These are phyloP conservation scores for Magnolia sinica DNA, from an alignment of 164 flowering plant species.

Conservation along the genomic window DNA sequence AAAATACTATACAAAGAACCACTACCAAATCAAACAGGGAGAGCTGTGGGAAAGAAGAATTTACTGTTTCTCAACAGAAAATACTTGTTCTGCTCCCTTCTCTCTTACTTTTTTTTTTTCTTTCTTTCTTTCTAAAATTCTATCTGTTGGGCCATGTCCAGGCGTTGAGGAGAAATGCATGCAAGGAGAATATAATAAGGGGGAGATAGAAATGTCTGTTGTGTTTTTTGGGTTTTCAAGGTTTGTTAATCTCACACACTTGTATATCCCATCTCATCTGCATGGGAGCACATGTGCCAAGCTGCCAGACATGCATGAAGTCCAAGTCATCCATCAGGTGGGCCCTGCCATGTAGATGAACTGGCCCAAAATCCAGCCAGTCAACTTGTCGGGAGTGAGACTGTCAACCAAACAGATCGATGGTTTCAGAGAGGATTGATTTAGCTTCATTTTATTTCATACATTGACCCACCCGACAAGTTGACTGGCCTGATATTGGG, in stretches of 20 bases:
- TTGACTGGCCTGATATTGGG: no score
- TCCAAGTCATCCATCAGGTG: no score
- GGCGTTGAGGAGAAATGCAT: not conserved
- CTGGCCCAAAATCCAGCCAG: no score
- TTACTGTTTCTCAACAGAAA: not conserved
- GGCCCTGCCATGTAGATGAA: no score
- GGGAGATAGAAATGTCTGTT: not conserved
- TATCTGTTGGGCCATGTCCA: not conserved
- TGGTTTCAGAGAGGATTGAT: no score
- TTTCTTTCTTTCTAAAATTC: not conserved
- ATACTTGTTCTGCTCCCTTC: not conserved
- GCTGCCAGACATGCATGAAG: not conserved
- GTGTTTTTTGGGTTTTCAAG: not conserved
- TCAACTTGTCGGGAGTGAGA: no score
- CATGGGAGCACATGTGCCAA: not conserved
- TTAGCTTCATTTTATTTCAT: no score
- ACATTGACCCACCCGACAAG: no score
- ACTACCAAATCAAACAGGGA: not conserved
- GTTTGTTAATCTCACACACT: not conserved
- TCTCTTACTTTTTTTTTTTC: no score
- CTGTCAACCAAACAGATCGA: no score
- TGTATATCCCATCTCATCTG: no score
- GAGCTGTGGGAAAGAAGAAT: not conserved
- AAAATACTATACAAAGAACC: not conserved
- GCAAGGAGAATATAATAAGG: not conserved